Conservation (phyloP, 106 monocot genomes). For the Chionographis japonica region DNA sequence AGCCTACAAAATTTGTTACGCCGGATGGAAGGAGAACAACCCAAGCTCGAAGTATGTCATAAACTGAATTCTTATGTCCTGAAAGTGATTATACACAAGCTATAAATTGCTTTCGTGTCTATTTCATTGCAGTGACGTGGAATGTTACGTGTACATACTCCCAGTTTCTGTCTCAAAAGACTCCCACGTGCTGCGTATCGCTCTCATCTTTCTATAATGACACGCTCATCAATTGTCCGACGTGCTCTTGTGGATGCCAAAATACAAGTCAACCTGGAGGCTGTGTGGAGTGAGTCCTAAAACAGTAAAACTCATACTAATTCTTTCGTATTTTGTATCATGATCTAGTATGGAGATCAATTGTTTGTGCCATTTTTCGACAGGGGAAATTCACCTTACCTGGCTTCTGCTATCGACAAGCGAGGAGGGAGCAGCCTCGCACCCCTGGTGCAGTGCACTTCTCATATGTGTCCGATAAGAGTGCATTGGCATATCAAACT, state of each 20-base stretch:
- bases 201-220: slow-evolving; percentile 94
- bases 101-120: too few species aligned
- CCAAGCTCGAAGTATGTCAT: slow-evolving; percentile 71
- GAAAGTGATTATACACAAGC: too few species aligned
- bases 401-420: slow-evolving; percentile 29
- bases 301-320: background rate
- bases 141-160: slow-evolving; percentile 90
- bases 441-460: slow-evolving; percentile 51
- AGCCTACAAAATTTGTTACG: slow-evolving; percentile 47
- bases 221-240: slow-evolving; percentile 78
- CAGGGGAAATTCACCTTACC: slow-evolving; percentile 53
- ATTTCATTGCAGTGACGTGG: slow-evolving; percentile 80
- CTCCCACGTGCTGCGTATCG: slow-evolving; percentile 82
- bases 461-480: slow-evolving; percentile 60
- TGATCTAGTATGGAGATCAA: background rate
- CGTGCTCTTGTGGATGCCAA: slow-evolving; percentile 78
- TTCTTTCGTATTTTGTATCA: background rate
- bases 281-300: slow-evolving; percentile 71
- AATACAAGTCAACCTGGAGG: slow-evolving; percentile 72
- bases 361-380: background rate
- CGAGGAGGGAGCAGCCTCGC: slow-evolving; percentile 22
- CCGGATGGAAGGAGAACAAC: slow-evolving; percentile 75
- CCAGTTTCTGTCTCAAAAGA: slow-evolving; percentile 73
- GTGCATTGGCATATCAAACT: slow-evolving; percentile 63
- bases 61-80: background rate